phyloP scores from a whole-genome alignment of 768 basidiomycete genomes.

The Antrodiella citrinella region DNA sequence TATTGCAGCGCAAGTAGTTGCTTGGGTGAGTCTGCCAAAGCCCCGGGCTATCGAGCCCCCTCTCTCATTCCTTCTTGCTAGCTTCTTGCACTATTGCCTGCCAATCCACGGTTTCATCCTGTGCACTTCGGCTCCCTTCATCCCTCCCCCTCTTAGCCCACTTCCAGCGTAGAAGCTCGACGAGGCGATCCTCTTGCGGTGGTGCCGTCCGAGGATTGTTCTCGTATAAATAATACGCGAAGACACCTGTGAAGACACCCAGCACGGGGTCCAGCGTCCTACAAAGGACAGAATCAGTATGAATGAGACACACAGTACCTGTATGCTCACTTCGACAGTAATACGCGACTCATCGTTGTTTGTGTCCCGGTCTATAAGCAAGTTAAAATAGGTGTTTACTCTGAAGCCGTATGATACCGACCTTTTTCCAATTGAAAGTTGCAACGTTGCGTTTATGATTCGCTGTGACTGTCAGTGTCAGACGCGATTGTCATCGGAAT shows the following conservation, averaged over 20 bases:
- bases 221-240: constrained; percentile 78
- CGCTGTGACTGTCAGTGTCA: too few relatives aligned
- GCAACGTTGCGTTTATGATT: too few relatives aligned
- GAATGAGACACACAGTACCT: not conserved
- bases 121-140: constrained; percentile 12
- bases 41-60: too few relatives aligned
- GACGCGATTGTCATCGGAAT: not conserved
- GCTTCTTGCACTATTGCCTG: constrained; percentile 11
- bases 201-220: constrained; percentile 68
- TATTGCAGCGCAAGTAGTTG: constrained; percentile 12
- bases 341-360: not conserved
- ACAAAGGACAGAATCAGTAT: not conserved
- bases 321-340: constrained; percentile 40
- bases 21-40: too few relatives aligned
- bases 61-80: constrained; percentile 6
- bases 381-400: too few relatives aligned
- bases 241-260: constrained; percentile 68
- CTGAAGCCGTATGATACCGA: too few relatives aligned
- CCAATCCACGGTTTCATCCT: constrained; percentile 15
- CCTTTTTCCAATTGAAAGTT: too few relatives aligned
- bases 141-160: constrained; percentile 34
- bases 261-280: constrained; percentile 67
- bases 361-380: too few relatives aligned
- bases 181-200: constrained; percentile 45
- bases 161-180: constrained; percentile 59